phyloP scores from a whole-genome alignment of 1,139 yeast genomes.

The Candida albicans region DNA sequence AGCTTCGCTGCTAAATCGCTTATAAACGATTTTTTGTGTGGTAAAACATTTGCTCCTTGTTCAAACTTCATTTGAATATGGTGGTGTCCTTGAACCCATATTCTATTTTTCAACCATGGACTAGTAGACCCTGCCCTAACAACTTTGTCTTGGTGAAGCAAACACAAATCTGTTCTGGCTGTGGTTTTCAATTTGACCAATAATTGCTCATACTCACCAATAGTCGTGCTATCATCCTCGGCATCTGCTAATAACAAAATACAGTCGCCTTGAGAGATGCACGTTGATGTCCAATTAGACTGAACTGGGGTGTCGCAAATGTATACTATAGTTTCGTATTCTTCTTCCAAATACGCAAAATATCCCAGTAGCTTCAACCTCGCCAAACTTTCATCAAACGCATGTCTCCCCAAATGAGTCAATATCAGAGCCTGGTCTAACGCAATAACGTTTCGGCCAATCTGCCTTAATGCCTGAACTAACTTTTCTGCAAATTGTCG shows the following conservation, averaged over 20 bases:
- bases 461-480: slow-evolving; percentile 65
- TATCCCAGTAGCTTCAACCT: slow-evolving; percentile 83
- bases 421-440: slow-evolving; percentile 81
- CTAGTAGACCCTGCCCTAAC: slow-evolving; percentile 86
- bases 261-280: slow-evolving; percentile 95
- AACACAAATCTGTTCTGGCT: slow-evolving; percentile 83
- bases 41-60: slow-evolving; percentile 17
- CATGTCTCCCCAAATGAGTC: slow-evolving; percentile 83
- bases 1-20: slow-evolving; percentile 41
- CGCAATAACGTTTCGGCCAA: slow-evolving; percentile 73
- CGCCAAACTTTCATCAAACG: slow-evolving; percentile 82
- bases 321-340: slow-evolving; percentile 81
- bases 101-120: slow-evolving; percentile 77
- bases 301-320: slow-evolving; percentile 83
- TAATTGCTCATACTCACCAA: slow-evolving; percentile 84
- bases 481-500: slow-evolving; percentile 77
- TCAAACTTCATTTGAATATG: slow-evolving; percentile 68
- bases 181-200: slow-evolving; percentile 76
- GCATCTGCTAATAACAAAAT: slow-evolving; percentile 72
- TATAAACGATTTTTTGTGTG: slow-evolving; percentile 24
- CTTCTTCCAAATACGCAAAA: slow-evolving; percentile 88
- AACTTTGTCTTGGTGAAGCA: slow-evolving; percentile 78
- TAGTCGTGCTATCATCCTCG: slow-evolving; percentile 60
- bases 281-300: slow-evolving; percentile 89
- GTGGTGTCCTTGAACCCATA: slow-evolving; percentile 93